These are phyloP conservation scores for Neopestalotiopsis rosae DNA, from an alignment of 2,329 filamentous ascomycete species.

Conservation along the genomic window DNA sequence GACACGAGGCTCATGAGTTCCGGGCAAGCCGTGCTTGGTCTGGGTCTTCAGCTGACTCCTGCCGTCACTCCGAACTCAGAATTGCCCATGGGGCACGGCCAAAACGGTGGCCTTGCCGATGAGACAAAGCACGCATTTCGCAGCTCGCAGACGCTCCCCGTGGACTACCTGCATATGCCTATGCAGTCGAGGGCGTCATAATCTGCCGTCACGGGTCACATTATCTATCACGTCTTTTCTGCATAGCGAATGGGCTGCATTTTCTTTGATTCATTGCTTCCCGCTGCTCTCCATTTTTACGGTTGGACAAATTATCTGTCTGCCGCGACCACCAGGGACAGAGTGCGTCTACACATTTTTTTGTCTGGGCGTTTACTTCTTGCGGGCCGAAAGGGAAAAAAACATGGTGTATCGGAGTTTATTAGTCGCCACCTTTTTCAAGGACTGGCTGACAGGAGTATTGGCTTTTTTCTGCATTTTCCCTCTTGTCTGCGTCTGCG, in stretches of 20 bases:
- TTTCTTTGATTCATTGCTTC: not conserved
- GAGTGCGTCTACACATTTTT: not conserved
- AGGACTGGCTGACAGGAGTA: not conserved
- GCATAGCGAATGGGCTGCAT: slow-evolving; percentile 21
- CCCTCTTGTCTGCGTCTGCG: not conserved
- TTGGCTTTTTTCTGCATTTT: not conserved
- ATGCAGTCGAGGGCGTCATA: not conserved
- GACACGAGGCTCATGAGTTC: slow-evolving; percentile 43
- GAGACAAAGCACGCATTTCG: slow-evolving; percentile 31
- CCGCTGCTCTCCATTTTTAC: not conserved
- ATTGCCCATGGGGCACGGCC: slow-evolving; percentile 27
- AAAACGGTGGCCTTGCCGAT: slow-evolving; percentile 23
- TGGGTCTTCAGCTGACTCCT: slow-evolving; percentile 47
- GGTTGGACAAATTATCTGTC: not conserved
- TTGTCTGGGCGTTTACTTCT: not conserved
- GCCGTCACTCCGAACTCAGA: slow-evolving; percentile 44
- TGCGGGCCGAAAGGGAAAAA: not conserved
- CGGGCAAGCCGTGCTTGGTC: slow-evolving; percentile 44
- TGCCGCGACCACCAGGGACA: not conserved
- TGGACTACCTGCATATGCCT: slow-evolving; percentile 31
- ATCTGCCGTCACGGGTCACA: not conserved
- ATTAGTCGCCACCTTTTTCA: not conserved
- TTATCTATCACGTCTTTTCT: slow-evolving; percentile 15
- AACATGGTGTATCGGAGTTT: not conserved
- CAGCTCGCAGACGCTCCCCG: slow-evolving; percentile 24